Evolutionary conservation across 768 basidiomycete genomes (phyloP), one percentile per base, ranked within the genome.

Genomic region (Panus rudis): DNA sequence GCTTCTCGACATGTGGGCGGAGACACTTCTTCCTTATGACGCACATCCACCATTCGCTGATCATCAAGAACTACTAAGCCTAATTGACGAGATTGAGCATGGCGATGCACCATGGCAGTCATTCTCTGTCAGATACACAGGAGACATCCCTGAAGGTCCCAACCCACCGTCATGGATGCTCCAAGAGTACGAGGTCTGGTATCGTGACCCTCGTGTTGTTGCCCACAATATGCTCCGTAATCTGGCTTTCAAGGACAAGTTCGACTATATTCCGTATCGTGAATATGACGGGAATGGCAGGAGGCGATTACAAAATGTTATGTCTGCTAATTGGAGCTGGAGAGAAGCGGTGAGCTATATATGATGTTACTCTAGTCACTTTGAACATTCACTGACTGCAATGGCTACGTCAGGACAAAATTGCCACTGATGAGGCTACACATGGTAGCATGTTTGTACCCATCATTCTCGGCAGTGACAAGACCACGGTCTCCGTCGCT

Each of bases 261-360:
- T 59, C 20, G 48, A 64, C 31, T 51, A 33, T 16, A 31, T 50
- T 0, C 63, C 61, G 2, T 59, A 57, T 44, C 48, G 32, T 4
- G 51, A 60, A 42, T 62, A 58, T 41, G 48, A 51, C 37, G 20
- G 28, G 12, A 30, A 20, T 12, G 53, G 50, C 2, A 41, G 58
- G 3, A 43, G 55, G 1, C 33, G 47, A 11, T 67, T 50, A 41
- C 53, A 52, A 1, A 59, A 65, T 41, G 37, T 68, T 0, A 65
- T 70, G 63, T 67, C 65, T 1, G 66, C 55, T 3, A 45, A 63
- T 43, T 67, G 65, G 65, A 54, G 60, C 4, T 62, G 54, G 52
- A 51, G 48, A 13, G 52, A 68, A 48, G 60, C 64, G 8, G 66
- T 68, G 47, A 11, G 55, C 42, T 17, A 16, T n/a, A 30, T 10